Evolutionary conservation across 176 grass and related monocot genomes (phyloP).

Genomic region (Oryza coarctata): DNA sequence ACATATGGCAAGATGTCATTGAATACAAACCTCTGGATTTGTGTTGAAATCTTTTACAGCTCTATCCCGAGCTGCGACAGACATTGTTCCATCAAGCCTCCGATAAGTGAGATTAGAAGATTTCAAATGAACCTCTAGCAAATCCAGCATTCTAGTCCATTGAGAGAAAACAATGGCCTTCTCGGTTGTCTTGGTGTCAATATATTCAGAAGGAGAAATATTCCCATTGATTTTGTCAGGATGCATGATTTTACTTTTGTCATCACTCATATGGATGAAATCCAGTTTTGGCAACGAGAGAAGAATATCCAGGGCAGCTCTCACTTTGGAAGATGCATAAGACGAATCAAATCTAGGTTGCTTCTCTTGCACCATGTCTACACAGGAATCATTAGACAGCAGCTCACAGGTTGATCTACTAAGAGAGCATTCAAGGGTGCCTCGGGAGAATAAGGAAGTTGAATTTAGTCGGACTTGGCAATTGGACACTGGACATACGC

Average conservation of each 20-base stretch:
- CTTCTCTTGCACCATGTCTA: slow-evolving; percentile 51
- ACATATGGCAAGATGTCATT: slow-evolving; percentile 6
- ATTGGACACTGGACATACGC: slow-evolving; percentile 60
- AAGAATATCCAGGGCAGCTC: slow-evolving; percentile 76
- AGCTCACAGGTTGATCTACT: slow-evolving; percentile 46
- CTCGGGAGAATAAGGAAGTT: slow-evolving; percentile 79
- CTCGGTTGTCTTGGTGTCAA: slow-evolving; percentile 58
- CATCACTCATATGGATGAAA: slow-evolving; percentile 23
- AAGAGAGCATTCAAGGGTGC: slow-evolving; percentile 72
- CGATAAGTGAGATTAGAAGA: slow-evolving; percentile 71
- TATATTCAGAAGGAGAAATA: slow-evolving; percentile 28
- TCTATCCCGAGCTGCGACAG: slow-evolving; percentile 86
- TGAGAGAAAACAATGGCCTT: slow-evolving; percentile 99
- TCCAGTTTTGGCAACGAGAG: slow-evolving; percentile 69
- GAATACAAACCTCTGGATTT: slow-evolving; percentile 72
- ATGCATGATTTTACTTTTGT: slow-evolving; percentile 8
- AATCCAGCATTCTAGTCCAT: slow-evolving; percentile 96
- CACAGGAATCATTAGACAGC: slow-evolving; percentile 41
- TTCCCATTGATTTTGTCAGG: slow-evolving; percentile 37
- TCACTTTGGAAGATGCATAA: slow-evolving; percentile 85
- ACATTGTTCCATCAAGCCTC: slow-evolving; percentile 97
- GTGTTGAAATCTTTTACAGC: slow-evolving; percentile 95
- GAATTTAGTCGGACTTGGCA: slow-evolving; percentile 64
- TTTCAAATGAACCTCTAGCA: slow-evolving; percentile 85
- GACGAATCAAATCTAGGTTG: slow-evolving; percentile 45